A percentile compares a stretch with the other conserved stretches of the same genome.
Conservation (phyloP, 805 yeast species). For the Saccharomyces paradoxus region DNA sequence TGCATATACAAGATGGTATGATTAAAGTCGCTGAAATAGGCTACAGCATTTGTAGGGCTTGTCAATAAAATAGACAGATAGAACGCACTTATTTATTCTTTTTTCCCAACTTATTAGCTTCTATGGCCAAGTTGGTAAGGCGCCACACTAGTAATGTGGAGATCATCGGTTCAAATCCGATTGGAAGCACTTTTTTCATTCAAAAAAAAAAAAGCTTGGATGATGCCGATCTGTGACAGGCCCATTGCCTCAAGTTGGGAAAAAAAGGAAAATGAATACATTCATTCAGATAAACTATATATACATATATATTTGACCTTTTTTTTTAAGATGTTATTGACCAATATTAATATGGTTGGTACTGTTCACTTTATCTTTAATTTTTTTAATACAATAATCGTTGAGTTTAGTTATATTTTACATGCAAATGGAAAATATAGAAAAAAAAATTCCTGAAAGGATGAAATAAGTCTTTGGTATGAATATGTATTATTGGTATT, state of each 20-base stretch:
- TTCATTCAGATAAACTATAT: not conserved
- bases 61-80: too few relatives aligned
- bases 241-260: not conserved
- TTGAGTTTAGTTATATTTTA: not conserved
- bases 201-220: too few relatives aligned
- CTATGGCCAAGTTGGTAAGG: conserved; percentile 71
- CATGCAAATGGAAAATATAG: not conserved
- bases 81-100: too few relatives aligned
- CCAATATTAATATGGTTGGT: not conserved
- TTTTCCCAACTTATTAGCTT: conserved; percentile 28
- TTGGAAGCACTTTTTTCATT: conserved; percentile 42
- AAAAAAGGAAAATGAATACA: not conserved
- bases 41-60: too few relatives aligned
- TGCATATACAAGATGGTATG: too few relatives aligned
- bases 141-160: conserved; percentile 85
- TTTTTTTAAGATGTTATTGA: not conserved
- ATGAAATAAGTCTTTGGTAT: not conserved
- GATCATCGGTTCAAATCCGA: conserved; percentile 77
- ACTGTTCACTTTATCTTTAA: not conserved
- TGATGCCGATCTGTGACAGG: too few relatives aligned
- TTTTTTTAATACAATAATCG: not conserved
- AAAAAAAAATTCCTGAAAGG: not conserved
- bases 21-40: too few relatives aligned
- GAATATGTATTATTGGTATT: not conserved
- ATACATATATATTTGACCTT: not conserved